Base-by-base conservation (phyloP, 371 early-diverging fungal genomes). In the Apophysomyces trapeziformis region DNA sequence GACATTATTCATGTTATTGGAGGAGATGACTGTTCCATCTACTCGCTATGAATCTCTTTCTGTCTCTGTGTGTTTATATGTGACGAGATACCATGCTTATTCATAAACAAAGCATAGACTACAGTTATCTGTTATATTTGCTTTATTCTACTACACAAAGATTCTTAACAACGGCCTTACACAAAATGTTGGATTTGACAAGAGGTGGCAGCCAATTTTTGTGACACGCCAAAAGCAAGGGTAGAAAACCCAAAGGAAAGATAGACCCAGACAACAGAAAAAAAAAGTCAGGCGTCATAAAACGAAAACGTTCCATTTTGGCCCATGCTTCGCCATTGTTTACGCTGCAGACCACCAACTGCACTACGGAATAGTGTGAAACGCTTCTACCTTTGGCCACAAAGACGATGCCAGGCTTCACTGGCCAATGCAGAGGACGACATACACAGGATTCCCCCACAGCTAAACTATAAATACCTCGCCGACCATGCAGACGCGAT, bases 401-500 rank as follows among this genome's bases (percentile, higher is more conserved):
- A 50, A 50, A n/a, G 54, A 9, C 54, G 54, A 21, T 50, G 21
- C 21, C 54, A 50, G 54, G 16, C 35, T 50, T 16, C 21, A 26
- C 54, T 50, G 16, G 8, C 54, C 16, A 21, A 16, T 9, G 66
- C 59, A 45, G 68, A 69, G 21, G 70, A 65, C 5, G 66, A 62
- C n/a, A 37, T 65, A 26, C 72, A 72, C 36, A 61, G 67, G 7
- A 75, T 83, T 56, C 76, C 75, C n/a, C 84, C 87, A 4, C 84
- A 80, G 14, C 73, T 90, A 11, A 85, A 92, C 75, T 92, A 87
- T 75, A 79, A 75, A 32, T 50, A 69, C 64, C 72, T 90, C 50
- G 72, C 82, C 14, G 80, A 83, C 56, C 78, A 86, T 64, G 74
- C 71, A 4, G 74, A 64, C 11, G 5, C 35, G 5, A 72, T 90